Evolutionary conservation across 2,329 filamentous ascomycete species (phyloP).

Genomic region (Daldinia eschscholtzii): DNA sequence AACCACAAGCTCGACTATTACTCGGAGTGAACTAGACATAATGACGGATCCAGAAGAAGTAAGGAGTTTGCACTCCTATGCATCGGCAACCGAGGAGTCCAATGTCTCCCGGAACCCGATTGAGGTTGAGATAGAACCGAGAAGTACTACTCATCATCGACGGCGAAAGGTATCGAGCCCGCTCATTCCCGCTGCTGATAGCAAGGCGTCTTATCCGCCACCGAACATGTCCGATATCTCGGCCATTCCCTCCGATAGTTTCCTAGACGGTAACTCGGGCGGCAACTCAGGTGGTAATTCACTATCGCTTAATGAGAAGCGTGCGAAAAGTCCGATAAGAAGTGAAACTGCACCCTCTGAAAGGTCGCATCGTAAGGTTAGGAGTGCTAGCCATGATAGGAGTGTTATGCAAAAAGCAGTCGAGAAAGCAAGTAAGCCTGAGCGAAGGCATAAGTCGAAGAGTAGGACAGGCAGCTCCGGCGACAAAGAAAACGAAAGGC

Average conservation of each 20-base stretch:
- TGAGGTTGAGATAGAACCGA: constrained; percentile 86
- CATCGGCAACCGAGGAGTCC: constrained; percentile 83
- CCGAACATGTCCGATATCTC: constrained; percentile 87
- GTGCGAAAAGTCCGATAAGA: constrained; percentile 59
- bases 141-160: constrained; percentile 58
- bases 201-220: constrained; percentile 71
- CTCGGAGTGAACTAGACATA: constrained; percentile 68
- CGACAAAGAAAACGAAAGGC: constrained; percentile 63
- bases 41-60: constrained; percentile 69
- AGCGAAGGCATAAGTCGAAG: constrained; percentile 64
- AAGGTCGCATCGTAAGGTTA: constrained; percentile 61
- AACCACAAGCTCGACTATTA: constrained; percentile 62
- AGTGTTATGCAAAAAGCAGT: constrained; percentile 53
- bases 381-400: constrained; percentile 59
- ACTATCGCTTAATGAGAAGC: constrained; percentile 51
- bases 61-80: constrained; percentile 78
- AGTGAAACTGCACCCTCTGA: constrained; percentile 57
- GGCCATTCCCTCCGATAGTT: constrained; percentile 73
- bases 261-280: constrained; percentile 68
- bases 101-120: constrained; percentile 82
- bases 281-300: constrained; percentile 61
- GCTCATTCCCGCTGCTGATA: constrained; percentile 69
- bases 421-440: constrained; percentile 59
- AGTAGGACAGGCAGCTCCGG: constrained; percentile 63
- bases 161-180: constrained; percentile 73